Evolutionary conservation across 1,284 basidiomycete species (phyloP), one percentile per base, ranked within the genome.

Genomic region (Tilletia walkeri): DNA sequence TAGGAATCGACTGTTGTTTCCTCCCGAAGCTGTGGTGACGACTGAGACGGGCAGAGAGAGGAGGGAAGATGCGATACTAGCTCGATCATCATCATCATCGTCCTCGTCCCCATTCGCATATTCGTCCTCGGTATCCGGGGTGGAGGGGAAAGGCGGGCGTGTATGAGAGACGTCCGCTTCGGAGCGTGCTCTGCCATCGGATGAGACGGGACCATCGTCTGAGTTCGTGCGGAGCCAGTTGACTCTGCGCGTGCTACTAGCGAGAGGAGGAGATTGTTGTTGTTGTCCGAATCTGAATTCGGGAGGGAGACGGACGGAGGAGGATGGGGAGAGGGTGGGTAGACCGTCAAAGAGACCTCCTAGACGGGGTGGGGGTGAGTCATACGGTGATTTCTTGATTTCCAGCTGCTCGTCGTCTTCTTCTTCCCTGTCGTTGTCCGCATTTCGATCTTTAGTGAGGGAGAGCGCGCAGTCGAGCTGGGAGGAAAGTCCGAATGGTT

Each of bases 1-100:
- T 34, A 63, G 59, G 59, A 63, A 63, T 24, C 59, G 59, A 34
- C 59, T 63, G 59, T 63, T 63, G 59, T 63, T 63, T 38, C 59
- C 59, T 9, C 59, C 59, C 12, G 59, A 63, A 14, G 59, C 59
- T 10, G 59, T 63, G 7, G 59, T 63, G 59, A 63, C 59, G 34
- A 63, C 39, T 34, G 59, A 63, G 7, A 63, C 59, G 59, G 59
- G 59, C 12, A 63, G 59, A 16, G 59, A 63, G 36, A 63, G 59
- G 12, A 63, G n/a, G 34, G 59, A 63, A 6, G 59, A 63, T 18
- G 59, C 59, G 9, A 63, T 63, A 39, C 59, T 63, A 18, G 59
- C 59, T 14, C 59, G 30, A 20, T 63, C 59, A 18, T 63, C 59
- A 16, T 63, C 59, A 20, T 63, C 36, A 41, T 63, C 59, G n/a